These are phyloP conservation scores for Lactarius vividus DNA, from an alignment of 768 basidiomycete species.

Conservation along the genomic window DNA sequence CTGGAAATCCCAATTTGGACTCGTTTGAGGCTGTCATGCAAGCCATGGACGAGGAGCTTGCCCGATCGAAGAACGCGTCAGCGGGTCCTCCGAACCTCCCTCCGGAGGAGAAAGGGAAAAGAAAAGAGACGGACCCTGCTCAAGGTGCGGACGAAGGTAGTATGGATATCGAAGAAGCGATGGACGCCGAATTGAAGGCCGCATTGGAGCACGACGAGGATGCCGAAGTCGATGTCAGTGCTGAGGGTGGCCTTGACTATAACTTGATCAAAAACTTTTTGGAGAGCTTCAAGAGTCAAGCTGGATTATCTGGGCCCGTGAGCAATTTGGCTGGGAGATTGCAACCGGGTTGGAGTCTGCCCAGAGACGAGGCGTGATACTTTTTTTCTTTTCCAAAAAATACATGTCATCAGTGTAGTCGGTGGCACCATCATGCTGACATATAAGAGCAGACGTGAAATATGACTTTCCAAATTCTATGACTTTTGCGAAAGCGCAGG, in stretches of 20 bases:
- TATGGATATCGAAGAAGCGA: conserved; percentile 74
- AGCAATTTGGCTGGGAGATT: conserved; percentile 85
- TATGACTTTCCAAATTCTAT: background rate
- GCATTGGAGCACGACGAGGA: conserved; percentile 56
- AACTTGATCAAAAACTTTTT: conserved; percentile 94
- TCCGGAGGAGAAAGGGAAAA: conserved; percentile 33
- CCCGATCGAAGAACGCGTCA: conserved; percentile 36
- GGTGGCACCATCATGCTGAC: background rate
- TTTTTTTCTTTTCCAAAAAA: background rate
- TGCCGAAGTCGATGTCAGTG: conserved; percentile 52
- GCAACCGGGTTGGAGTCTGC: conserved; percentile 69
- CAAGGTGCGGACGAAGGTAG: conserved; percentile 44
- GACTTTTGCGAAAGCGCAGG: too few relatives aligned
- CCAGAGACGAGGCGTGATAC: conserved; percentile 51
- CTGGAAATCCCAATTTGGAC: conserved; percentile 70
- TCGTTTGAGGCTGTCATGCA: conserved; percentile 97
- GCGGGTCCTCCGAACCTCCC: conserved; percentile 8
- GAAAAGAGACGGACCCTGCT: conserved; percentile 41
- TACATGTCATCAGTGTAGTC: background rate
- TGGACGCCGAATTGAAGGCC: conserved; percentile 83
- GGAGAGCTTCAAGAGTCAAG: conserved; percentile 94
- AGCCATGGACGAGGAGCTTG: conserved; percentile 87
- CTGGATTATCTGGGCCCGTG: conserved; percentile 86
- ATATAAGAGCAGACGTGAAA: background rate
- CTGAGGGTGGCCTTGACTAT: conserved; percentile 65